These are phyloP conservation scores for Chara braunii DNA, from an alignment of 139 green algal species.

Conservation along the genomic window DNA sequence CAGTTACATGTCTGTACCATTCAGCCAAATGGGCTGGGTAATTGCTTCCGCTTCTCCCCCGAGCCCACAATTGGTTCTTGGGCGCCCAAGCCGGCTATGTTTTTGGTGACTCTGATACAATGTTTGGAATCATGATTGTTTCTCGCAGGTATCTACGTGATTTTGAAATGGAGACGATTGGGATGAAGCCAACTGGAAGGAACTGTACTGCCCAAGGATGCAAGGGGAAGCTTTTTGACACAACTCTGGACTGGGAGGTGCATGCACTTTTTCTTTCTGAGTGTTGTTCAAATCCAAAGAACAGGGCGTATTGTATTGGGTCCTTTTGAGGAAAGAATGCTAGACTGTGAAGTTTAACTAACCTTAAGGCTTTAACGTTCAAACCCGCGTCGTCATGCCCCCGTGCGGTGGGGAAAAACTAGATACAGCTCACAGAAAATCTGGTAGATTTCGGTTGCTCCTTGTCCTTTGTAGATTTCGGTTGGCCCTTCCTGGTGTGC, in stretches of 20 bases:
- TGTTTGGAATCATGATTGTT: too few relatives aligned
- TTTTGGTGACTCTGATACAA: too few relatives aligned
- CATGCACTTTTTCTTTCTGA: neutral
- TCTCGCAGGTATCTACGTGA: slow-evolving; percentile 72
- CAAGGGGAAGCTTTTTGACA: slow-evolving; percentile 1
- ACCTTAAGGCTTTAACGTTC: neutral
- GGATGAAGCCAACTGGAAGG: slow-evolving; percentile 75
- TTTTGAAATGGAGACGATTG: slow-evolving; percentile 88
- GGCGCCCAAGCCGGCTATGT: too few relatives aligned
- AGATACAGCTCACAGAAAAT: too few relatives aligned
- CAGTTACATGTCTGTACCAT: too few relatives aligned
- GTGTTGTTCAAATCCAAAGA: neutral
- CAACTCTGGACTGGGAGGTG: slow-evolving; percentile 34
- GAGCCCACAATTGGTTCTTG: neutral
- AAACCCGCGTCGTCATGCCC: neutral
- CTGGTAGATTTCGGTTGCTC: too few relatives aligned
- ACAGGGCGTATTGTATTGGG: neutral
- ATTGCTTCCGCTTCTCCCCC: neutral
- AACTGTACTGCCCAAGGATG: slow-evolving; percentile 46
- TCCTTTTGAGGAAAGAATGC: neutral
- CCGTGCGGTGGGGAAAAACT: too few relatives aligned
- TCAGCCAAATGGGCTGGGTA: neutral
- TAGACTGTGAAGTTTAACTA: neutral
- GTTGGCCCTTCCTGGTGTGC: too few relatives aligned
- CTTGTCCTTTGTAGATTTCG: too few relatives aligned